phyloP scores from a whole-genome alignment of 805 yeast genomes.

The Candida ponderosae region DNA sequence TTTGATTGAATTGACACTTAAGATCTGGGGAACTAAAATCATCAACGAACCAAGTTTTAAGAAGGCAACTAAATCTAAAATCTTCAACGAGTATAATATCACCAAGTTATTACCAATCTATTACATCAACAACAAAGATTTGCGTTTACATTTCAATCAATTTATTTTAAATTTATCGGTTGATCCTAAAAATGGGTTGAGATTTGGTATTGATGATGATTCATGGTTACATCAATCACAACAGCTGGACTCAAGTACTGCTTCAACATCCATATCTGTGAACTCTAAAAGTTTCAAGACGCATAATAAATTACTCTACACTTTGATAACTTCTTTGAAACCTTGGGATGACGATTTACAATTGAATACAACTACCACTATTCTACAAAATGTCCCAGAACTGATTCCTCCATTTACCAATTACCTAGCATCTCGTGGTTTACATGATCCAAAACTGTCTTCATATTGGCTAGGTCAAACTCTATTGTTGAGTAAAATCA shows the following conservation, averaged over 20 bases:
- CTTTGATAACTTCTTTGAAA: slow-evolving; percentile 55
- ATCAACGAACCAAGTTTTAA: slow-evolving; percentile 53
- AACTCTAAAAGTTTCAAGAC: slow-evolving; percentile 48
- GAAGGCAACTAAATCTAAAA: slow-evolving; percentile 62
- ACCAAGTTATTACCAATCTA: slow-evolving; percentile 49
- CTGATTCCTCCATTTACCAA: slow-evolving; percentile 64
- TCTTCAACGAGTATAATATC: slow-evolving; percentile 72
- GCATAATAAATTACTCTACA: slow-evolving; percentile 60
- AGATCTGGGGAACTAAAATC: slow-evolving; percentile 41
- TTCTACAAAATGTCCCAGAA: slow-evolving; percentile 55
- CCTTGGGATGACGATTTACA: slow-evolving; percentile 77
- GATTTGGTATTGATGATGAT: slow-evolving; percentile 33
- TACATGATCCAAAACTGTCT: slow-evolving; percentile 71
- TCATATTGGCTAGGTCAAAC: slow-evolving; percentile 81
- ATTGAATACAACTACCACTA: slow-evolving; percentile 40
- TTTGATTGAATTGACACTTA: slow-evolving; percentile 31
- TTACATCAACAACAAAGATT: slow-evolving; percentile 25
- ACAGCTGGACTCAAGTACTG: slow-evolving; percentile 5
- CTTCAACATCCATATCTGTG: slow-evolving; percentile 37
- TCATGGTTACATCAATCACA: slow-evolving; percentile 36
- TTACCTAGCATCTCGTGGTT: slow-evolving; percentile 53
- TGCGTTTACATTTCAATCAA: slow-evolving; percentile 31
- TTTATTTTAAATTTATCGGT: slow-evolving; percentile 44
- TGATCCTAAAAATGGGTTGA: slow-evolving; percentile 40
- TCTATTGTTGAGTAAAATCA: slow-evolving; percentile 48